Percentiles rank a stretch among this genome's conserved stretches.
Evolutionary conservation across 1,139 yeast genomes (phyloP).

Genomic region (Geotrichum macrosporum): DNA sequence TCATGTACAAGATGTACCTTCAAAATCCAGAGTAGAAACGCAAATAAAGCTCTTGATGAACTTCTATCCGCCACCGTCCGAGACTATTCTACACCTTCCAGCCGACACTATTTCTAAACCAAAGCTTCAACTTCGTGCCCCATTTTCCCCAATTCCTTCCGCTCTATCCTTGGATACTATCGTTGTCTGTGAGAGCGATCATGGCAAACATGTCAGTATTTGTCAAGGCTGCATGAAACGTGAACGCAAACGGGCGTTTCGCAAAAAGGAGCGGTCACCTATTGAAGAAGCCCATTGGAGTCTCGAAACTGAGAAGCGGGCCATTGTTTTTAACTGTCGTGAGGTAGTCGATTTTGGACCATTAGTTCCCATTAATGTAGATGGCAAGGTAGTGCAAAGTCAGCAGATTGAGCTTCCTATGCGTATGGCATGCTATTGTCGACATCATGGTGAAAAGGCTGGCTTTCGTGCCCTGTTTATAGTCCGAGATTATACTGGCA

Average conservation of each 20-base stretch:
- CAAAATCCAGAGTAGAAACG: constrained; percentile 82
- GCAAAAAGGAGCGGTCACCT: constrained; percentile 60
- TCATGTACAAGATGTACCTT: constrained; percentile 57
- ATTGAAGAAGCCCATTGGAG: constrained; percentile 71
- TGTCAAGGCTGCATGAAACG: constrained; percentile 82
- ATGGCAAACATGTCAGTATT: constrained; percentile 58
- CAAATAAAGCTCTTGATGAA: constrained; percentile 70
- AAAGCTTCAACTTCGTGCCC: constrained; percentile 56
- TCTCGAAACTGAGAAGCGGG: constrained; percentile 67
- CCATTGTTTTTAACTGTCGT: constrained; percentile 81
- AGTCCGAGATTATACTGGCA: constrained; percentile 54
- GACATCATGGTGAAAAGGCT: constrained; percentile 78
- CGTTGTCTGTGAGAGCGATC: constrained; percentile 38
- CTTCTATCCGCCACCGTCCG: constrained; percentile 69
- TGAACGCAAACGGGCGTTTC: constrained; percentile 82
- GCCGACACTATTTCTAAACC: constrained; percentile 80
- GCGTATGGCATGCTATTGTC: constrained; percentile 87
- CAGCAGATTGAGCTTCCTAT: constrained; percentile 56
- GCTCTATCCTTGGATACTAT: constrained; percentile 35
- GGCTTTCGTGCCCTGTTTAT: constrained; percentile 73
- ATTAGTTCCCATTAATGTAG: constrained; percentile 25
- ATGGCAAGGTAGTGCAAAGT: constrained; percentile 42
- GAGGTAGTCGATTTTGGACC: constrained; percentile 75
- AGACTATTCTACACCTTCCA: constrained; percentile 67
- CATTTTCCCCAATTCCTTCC: constrained; percentile 32